Percentiles rank a stretch among this genome's conserved stretches.
phyloP scores from a whole-genome alignment of 805 yeast genomes.

The Yarrowia osloensis region DNA sequence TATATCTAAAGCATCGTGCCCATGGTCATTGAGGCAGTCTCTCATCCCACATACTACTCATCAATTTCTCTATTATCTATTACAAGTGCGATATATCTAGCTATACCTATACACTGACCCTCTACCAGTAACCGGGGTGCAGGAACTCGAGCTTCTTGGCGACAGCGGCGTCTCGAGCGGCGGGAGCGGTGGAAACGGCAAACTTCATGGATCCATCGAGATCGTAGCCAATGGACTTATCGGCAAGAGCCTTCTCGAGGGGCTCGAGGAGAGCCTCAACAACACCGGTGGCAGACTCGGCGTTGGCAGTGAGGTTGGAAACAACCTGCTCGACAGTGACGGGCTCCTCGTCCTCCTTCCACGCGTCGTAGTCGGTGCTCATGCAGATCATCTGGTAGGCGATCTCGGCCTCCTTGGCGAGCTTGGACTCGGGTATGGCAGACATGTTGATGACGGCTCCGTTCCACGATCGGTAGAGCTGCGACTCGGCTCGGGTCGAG shows the following conservation, averaged over 20 bases:
- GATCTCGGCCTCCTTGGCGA: slow-evolving; percentile 96
- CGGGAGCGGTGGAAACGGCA: slow-evolving; percentile 75
- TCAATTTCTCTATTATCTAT: too few relatives aligned
- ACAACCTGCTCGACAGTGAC: slow-evolving; percentile 98
- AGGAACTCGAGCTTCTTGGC: slow-evolving; percentile 79
- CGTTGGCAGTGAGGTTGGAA: slow-evolving; percentile 83
- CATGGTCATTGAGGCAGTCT: too few relatives aligned
- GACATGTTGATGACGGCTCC: slow-evolving; percentile 97
- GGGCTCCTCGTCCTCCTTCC: slow-evolving; percentile 94
- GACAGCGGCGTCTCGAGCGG: slow-evolving; percentile 70
- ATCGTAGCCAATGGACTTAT: slow-evolving; percentile 67
- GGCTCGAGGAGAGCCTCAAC: slow-evolving; percentile 69
- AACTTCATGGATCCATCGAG: slow-evolving; percentile 75
- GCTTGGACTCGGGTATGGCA: slow-evolving; percentile 93
- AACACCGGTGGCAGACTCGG: slow-evolving; percentile 78
- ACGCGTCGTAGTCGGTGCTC: slow-evolving; percentile 98
- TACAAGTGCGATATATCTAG: too few relatives aligned
- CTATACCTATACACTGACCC: background rate
- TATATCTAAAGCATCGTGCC: too few relatives aligned
- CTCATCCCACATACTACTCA: too few relatives aligned
- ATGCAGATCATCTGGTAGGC: slow-evolving; percentile 97
- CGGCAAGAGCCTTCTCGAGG: slow-evolving; percentile 58
- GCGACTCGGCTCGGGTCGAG: slow-evolving; percentile 94
- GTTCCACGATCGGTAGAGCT: slow-evolving; percentile 81
- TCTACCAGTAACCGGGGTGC: slow-evolving; percentile 84